phyloP scores from a whole-genome alignment of 495 filamentous ascomycete species.

The Aspergillus affinis region DNA sequence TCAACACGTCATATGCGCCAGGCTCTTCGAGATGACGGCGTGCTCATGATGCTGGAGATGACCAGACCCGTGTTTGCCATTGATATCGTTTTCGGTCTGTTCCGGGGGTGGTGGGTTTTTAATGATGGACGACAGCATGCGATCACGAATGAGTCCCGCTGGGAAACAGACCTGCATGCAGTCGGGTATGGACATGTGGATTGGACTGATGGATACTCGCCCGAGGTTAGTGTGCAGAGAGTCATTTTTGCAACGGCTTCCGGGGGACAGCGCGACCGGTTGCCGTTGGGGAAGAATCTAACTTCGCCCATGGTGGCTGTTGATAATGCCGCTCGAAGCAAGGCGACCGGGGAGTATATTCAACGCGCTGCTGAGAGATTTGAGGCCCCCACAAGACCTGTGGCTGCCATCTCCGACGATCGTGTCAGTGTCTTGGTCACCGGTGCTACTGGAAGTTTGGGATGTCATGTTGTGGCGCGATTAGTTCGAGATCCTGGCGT shows the following conservation, averaged over 20 bases:
- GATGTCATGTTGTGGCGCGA: conserved; percentile 45
- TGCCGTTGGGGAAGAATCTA: conserved; percentile 30
- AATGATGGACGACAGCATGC: conserved; percentile 51
- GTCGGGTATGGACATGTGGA: conserved; percentile 49
- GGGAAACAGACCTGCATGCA: conserved; percentile 38
- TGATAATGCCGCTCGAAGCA: conserved; percentile 4
- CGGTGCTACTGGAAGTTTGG: conserved; percentile 52
- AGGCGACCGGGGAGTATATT: conserved; percentile 28
- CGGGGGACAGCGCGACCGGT: conserved; percentile 23
- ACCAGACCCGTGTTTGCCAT: conserved; percentile 39
- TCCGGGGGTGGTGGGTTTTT: conserved; percentile 57
- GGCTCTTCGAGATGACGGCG: conserved; percentile 36
- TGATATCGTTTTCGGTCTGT: conserved; percentile 50
- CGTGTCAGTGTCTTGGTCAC: conserved; percentile 46
- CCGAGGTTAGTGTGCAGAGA: conserved; percentile 42
- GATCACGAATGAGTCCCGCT: conserved; percentile 29
- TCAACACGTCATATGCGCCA: conserved; percentile 33
- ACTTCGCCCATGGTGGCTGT: background rate
- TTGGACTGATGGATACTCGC: conserved; percentile 45
- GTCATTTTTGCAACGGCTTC: conserved; percentile 47
- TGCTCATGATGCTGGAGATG: conserved; percentile 44
- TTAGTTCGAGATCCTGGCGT: conserved; percentile 35
- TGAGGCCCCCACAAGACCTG: background rate
- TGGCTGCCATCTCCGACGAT: background rate
- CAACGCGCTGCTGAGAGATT: conserved; percentile 24